Base-by-base conservation (phyloP, 495 filamentous ascomycete species). In the Coniosporium apollinis region DNA sequence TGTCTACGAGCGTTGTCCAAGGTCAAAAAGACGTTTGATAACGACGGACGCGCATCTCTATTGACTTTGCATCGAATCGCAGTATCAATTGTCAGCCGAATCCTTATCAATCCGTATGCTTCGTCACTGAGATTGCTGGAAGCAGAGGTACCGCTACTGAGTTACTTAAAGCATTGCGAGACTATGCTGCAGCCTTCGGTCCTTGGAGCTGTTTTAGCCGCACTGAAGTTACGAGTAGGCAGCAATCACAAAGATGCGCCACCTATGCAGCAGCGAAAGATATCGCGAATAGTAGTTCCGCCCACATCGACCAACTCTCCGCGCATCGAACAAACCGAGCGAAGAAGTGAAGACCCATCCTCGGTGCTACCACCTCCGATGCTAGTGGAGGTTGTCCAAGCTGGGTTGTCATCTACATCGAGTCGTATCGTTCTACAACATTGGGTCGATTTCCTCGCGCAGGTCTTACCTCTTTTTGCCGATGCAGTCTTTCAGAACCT, bases 401-500 rank as follows among this genome's bases (percentile, higher is more conserved):
- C 70, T 28, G 89, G 82, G 3, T 79, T 99, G 41, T 72, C 81
- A 32, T 79, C 83, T 11, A 48, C 65, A 9, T 76, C 66, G 34
- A 84, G 79, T 37, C 72, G 81, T 14, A 67, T 72, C 14, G 75
- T 87, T 15, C 62, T 99, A 21, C 84, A 94, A 39, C 82, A 79
- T 43, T 99, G 89, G 89, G 72, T 94, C 15, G 64, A 69, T 22
- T 79, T 99, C 34, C 66, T 99, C n/a, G 67, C 72, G 14, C 77
- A 85, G 51, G 80, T 81, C 30, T 63, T 96, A 17, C 84, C 86
- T 6, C 56, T 94, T 2, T 87, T 86, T 56, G 69, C 74, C 1
- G 73, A 74, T 15, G 71, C 74, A 1, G 82, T 92, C 22, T 96
- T 94, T 47, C 83, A 94, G 47, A 79, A 85, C 34, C 55, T 96